phyloP scores from a whole-genome alignment of 1,284 basidiomycete species.

The Apiotrichum mycotoxinovorans region DNA sequence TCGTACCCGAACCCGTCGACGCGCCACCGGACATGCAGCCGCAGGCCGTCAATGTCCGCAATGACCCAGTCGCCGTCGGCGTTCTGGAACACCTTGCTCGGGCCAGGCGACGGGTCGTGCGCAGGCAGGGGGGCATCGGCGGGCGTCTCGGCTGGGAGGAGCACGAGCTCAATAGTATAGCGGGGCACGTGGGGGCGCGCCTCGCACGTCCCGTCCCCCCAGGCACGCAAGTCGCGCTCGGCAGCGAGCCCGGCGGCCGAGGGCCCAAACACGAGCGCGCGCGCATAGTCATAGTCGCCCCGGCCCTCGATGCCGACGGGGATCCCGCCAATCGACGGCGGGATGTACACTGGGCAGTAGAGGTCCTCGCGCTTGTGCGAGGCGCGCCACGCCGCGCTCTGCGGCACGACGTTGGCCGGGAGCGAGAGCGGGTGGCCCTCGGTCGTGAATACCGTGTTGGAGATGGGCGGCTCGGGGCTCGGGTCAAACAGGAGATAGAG shows the following conservation, averaged over 20 bases:
- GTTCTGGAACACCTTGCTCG: slow-evolving; percentile 61
- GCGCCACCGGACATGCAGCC: slow-evolving; percentile 68
- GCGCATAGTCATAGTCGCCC: slow-evolving; percentile 70
- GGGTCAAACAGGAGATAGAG: slow-evolving; percentile 88
- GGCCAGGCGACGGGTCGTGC: slow-evolving; percentile 67
- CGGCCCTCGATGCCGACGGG: slow-evolving; percentile 65
- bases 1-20: slow-evolving; percentile 83
- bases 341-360: slow-evolving; percentile 67
- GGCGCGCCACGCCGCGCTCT: slow-evolving; percentile 52
- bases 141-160: slow-evolving; percentile 55
- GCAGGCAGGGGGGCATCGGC: slow-evolving; percentile 53
- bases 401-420: slow-evolving; percentile 56
- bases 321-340: slow-evolving; percentile 55
- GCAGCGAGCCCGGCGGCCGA: slow-evolving; percentile 9
- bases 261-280: slow-evolving; percentile 59
- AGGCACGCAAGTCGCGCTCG: slow-evolving; percentile 54
- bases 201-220: slow-evolving; percentile 66
- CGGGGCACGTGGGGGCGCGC: slow-evolving; percentile 61
- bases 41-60: slow-evolving; percentile 65
- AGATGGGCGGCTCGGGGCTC: slow-evolving; percentile 65
- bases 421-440: slow-evolving; percentile 86
- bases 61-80: slow-evolving; percentile 62
- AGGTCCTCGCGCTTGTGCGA: slow-evolving; percentile 61
- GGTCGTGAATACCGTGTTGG: slow-evolving; percentile 74
- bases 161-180: slow-evolving; percentile 67